Percentiles rank a stretch among this genome's conserved stretches.
Evolutionary conservation across 345 rosid species (phyloP).

Genomic region (Lepidium didymum): DNA sequence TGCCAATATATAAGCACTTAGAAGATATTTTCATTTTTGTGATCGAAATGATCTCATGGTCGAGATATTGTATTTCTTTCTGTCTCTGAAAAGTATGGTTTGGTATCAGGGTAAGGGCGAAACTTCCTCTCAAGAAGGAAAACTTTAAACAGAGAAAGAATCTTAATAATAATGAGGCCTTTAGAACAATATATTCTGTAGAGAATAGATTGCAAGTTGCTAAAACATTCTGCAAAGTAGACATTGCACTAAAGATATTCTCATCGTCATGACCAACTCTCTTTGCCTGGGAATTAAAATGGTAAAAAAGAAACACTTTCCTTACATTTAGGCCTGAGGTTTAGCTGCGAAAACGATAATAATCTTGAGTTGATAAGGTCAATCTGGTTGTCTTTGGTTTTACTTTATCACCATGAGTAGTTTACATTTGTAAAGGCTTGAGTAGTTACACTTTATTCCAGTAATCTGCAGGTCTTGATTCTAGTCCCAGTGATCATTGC

Average conservation of each 20-base stretch:
- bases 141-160: conserved; percentile 27
- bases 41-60: neutral
- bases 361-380: neutral
- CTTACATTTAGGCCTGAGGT: neutral
- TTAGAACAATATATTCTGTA: conserved; percentile 36
- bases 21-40: neutral
- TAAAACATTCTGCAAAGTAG: conserved; percentile 31
- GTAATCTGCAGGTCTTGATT: conserved; percentile 24
- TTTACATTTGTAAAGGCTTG: conserved; percentile 13
- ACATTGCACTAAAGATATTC: conserved; percentile 27
- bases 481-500: conserved; percentile 51
- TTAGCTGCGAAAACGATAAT: neutral
- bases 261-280: conserved; percentile 6
- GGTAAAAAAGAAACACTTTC: neutral
- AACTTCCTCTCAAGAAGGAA: conserved; percentile 33
- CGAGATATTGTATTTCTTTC: neutral
- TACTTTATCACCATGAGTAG: neutral
- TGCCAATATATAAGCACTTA: conserved; percentile 16
- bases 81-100: conserved; percentile 17
- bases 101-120: conserved; percentile 12
- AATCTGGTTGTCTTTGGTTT: too few relatives aligned
- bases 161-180: conserved; percentile 34
- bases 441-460: conserved; percentile 18
- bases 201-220: conserved; percentile 49
- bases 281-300: neutral